Evolutionary conservation across 2,329 filamentous ascomycete genomes (phyloP), one percentile per base, ranked within the genome.

Genomic region (Elsinoe perseae): DNA sequence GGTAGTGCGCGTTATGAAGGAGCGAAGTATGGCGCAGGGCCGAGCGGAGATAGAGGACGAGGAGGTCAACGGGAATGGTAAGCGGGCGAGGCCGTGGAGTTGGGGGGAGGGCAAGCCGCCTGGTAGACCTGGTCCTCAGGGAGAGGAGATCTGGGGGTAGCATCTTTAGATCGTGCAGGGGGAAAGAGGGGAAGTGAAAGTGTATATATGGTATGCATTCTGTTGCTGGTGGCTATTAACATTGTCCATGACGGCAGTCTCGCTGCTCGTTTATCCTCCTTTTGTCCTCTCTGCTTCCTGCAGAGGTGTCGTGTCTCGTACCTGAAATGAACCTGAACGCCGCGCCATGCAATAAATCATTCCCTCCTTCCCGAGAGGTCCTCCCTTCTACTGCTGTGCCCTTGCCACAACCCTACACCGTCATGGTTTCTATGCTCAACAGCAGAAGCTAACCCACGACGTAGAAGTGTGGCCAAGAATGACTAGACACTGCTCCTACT

Each of bases 31-130:
- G 2, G 21, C 28, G 27, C 20, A 18, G 12, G 12, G 2, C 12
- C 8, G 2, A 38, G 14, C 21, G 40, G 20, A 12, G 36, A 43
- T 2, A n/a, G 34, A 28, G 25, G 53, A 32, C 3, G 20, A 25
- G 25, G 53, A n/a, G 6, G 38, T 55, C 40, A 60, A 60, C 50
- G 38, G 52, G 7, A 60, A 61, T 28, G 60, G 56, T 23, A 58
- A 61, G 46, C 38, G 58, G 23, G 55, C 46, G 9, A 52, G 36
- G 46, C 48, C 55, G 34, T 18, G 12, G 30, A 52, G 25, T 38
- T 44, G 48, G 48, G 23, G 18, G 10, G 53, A 56, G n/a, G 25
- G 23, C 20, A 40, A 34, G 25, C 44, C 48, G 52, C 32, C 32
- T 14, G n/a, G 32, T 36, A 6, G 32, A 36, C 32, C 32, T 36